Percentiles rank a stretch among this genome's conserved stretches.
phyloP scores from a whole-genome alignment of 2,329 filamentous ascomycete species.

The Fusarium tricinctum region DNA sequence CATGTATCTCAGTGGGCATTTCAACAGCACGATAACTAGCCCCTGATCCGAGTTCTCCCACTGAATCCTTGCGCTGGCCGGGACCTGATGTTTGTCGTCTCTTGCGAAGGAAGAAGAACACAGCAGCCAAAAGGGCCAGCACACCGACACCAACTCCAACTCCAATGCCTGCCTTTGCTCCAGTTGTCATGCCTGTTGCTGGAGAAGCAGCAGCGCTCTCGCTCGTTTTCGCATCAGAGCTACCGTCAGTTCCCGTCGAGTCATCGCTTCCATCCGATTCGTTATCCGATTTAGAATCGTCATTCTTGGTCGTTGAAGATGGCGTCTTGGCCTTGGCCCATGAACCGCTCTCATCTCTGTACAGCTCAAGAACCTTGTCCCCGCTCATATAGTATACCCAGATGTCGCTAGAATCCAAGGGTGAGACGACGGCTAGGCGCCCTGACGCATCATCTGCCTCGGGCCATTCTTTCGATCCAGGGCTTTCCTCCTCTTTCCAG shows the following conservation, averaged over 20 bases:
- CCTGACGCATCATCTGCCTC: slow-evolving; percentile 20
- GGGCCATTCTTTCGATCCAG: slow-evolving; percentile 23
- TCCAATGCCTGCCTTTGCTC: slow-evolving; percentile 31
- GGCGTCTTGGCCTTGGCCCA: slow-evolving; percentile 19
- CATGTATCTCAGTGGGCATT: slow-evolving; percentile 6
- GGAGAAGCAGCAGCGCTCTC: background rate
- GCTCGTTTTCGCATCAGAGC: background rate
- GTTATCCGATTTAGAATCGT: background rate
- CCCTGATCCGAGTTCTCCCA: slow-evolving; percentile 6
- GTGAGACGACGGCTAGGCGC: slow-evolving; percentile 27
- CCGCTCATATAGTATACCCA: slow-evolving; percentile 37
- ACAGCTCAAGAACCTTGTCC: slow-evolving; percentile 20
- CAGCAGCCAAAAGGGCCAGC: background rate
- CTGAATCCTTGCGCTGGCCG: background rate
- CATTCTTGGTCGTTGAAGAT: background rate
- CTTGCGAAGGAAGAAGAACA: slow-evolving; percentile 16
- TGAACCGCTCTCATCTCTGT: slow-evolving; percentile 3
- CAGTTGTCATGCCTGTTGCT: slow-evolving; percentile 15
- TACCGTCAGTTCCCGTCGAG: background rate
- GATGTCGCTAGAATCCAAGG: slow-evolving; percentile 15
- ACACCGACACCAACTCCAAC: slow-evolving; percentile 14
- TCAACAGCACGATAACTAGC: slow-evolving; percentile 25
- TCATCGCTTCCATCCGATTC: background rate
- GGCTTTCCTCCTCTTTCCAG: slow-evolving; percentile 12
- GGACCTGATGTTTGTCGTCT: background rate